Conservation (phyloP, 2,329 filamentous ascomycete species). For the Alternaria atra region DNA sequence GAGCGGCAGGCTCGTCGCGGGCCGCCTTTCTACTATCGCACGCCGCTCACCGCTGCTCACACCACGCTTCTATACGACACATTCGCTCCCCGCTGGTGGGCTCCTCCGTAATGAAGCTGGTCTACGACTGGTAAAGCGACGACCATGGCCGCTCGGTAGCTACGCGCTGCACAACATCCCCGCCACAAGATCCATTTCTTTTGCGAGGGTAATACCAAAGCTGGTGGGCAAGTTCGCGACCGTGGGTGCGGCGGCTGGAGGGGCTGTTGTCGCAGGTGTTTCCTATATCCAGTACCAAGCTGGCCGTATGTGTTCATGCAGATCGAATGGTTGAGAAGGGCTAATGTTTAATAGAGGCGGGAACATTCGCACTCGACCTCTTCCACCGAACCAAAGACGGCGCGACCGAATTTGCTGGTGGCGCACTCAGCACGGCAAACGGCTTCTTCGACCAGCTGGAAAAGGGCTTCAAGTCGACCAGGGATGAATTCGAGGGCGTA, state of each 20-base stretch:
- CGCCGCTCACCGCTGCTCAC: conserved; percentile 70
- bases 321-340: not conserved
- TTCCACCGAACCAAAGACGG: conserved; percentile 76
- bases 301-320: conserved; percentile 68
- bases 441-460: conserved; percentile 81
- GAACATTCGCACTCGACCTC: conserved; percentile 79
- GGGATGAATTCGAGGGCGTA: conserved; percentile 76
- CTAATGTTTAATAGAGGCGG: conserved; percentile 69
- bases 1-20: conserved; percentile 79
- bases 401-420: conserved; percentile 73
- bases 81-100: conserved; percentile 48
- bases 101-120: conserved; percentile 50
- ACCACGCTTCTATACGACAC: conserved; percentile 59
- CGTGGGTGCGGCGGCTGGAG: conserved; percentile 90
- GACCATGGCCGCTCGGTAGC: conserved; percentile 77
- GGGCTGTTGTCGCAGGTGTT: conserved; percentile 82
- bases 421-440: conserved; percentile 74
- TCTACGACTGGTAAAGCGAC: conserved; percentile 55
- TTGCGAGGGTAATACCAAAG: conserved; percentile 77
- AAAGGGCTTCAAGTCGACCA: conserved; percentile 83
- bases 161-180: conserved; percentile 85
- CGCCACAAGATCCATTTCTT: conserved; percentile 71
- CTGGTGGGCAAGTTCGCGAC: conserved; percentile 89
- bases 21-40: conserved; percentile 73
- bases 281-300: conserved; percentile 98